Base-by-base conservation (phyloP, 2,329 filamentous ascomycete genomes). In the Pezicula carpinea region DNA sequence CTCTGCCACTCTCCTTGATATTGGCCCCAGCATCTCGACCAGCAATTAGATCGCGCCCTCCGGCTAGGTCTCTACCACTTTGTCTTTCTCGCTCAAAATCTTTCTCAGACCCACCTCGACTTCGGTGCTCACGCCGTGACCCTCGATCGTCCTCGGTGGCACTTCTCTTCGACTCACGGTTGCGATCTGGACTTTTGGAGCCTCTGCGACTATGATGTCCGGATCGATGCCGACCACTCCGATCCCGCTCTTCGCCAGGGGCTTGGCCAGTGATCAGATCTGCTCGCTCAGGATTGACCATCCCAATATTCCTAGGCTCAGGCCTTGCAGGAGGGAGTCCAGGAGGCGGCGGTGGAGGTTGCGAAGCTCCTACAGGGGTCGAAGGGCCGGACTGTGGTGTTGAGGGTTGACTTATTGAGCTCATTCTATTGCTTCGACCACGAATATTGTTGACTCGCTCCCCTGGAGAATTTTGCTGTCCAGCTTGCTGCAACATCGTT, bases 281-380 rank as follows among this genome's bases (percentile, higher is more conserved):
- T 34, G 46, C 54, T 22, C 61, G 57, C 10, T 56, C 54, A 29
- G 39, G 14, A 36, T 63, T 59, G 40, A 53, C 55, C 21, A 48
- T 52, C n/a, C 19, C 22, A 21, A 15, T 5, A 23, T 33, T 19
- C 36, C 43, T 32, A 22, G 42, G n/a, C 2, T 54, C 53, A n/a
- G 51, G 44, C 44, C 51, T 53, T 26, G 48, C 53, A 13, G 51
- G 15, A 64, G 68, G 39, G 67, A 68, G 41, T 29, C 38, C 38
- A 0, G 76, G 74, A 3, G 75, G 75, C 14, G 71, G 66, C 6
- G 71, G 66, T 5, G 78, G 75, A 6, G 79, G 77, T 15, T 73
- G 75, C 18, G 77, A 76, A 1, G 75, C 74, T 2, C 80, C 66
- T 4, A 80, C 72, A 53, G 82, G 79, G 1, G 77, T 40, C 67